Conservation (phyloP, 352 stramenopile genomes). For the Phytopythium chamaehyphon region DNA sequence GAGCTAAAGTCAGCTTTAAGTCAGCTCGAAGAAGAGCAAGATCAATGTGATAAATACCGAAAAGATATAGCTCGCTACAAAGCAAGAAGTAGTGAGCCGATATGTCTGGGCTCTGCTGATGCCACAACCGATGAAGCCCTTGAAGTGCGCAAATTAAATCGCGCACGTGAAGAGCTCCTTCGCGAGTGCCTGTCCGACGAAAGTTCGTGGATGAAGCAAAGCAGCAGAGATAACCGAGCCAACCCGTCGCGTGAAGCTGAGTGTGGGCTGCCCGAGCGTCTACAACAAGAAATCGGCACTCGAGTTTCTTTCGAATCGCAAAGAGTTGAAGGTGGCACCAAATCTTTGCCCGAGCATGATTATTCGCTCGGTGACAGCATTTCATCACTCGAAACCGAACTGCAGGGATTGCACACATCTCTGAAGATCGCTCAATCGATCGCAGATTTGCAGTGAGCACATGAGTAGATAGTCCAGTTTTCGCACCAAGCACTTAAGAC, state of each 20-base stretch:
- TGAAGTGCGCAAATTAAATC: background rate
- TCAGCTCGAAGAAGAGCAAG: conserved; percentile 31
- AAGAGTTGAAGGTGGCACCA: background rate
- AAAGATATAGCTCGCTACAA: conserved; percentile 20
- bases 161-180: conserved; percentile 15
- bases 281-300: background rate
- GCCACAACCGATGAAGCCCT: too few species aligned
- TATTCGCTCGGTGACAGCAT: background rate
- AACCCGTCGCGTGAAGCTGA: background rate
- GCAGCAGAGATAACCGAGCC: background rate
- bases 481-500: too few species aligned
- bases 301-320: background rate
- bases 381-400: background rate
- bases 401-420: conserved; percentile 1
- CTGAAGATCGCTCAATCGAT: conserved; percentile 1
- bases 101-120: background rate
- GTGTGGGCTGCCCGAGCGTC: background rate
- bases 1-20: conserved; percentile 32
- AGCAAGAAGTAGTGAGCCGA: conserved; percentile 15
- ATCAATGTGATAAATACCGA: conserved; percentile 24
- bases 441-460: background rate
- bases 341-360: background rate
- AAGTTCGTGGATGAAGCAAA: background rate
- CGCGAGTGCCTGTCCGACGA: conserved; percentile 8
- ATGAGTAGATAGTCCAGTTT: too few species aligned